Evolutionary conservation across 2,329 filamentous ascomycete genomes (phyloP).

Genomic region (Pestalotiopsis sp.): DNA sequence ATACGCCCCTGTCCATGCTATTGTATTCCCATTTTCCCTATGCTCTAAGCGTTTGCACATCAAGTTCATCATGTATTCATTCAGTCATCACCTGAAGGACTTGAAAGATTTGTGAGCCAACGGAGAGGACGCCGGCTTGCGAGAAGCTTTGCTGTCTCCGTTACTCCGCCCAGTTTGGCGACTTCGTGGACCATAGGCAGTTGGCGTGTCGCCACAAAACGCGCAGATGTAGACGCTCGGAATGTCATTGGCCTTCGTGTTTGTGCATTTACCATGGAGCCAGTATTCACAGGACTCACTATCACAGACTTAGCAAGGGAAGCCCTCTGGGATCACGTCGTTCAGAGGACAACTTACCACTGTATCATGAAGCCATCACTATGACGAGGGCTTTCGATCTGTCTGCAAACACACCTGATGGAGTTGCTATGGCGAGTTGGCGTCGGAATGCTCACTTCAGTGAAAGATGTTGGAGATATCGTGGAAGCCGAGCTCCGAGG

Average conservation of each 20-base stretch:
- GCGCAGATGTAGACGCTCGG: constrained; percentile 66
- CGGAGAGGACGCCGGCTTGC: constrained; percentile 38
- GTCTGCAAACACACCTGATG: constrained; percentile 61
- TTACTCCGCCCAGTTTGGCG: constrained; percentile 43
- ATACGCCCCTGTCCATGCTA: constrained; percentile 11
- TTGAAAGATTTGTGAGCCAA: constrained; percentile 48
- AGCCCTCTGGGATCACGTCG: constrained; percentile 11
- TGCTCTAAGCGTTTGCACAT: neutral
- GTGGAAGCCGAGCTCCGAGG: constrained; percentile 31
- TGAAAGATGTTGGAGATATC: constrained; percentile 55
- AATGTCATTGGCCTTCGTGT: constrained; percentile 58
- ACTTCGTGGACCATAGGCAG: constrained; percentile 49
- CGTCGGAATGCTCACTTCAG: constrained; percentile 50
- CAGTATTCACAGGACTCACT: constrained; percentile 69
- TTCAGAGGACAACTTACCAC: constrained; percentile 49
- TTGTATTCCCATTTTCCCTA: neutral
- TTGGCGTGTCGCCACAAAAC: constrained; percentile 63
- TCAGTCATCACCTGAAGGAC: constrained; percentile 42
- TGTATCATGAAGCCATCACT: constrained; percentile 63
- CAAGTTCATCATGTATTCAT: neutral
- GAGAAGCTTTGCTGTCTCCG: constrained; percentile 24
- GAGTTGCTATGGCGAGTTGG: constrained; percentile 46
- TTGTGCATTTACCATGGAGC: constrained; percentile 66
- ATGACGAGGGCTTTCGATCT: constrained; percentile 34
- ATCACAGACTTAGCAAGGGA: constrained; percentile 18